Evolutionary conservation across 768 basidiomycete species (phyloP).

Genomic region (Suillus weaverae): DNA sequence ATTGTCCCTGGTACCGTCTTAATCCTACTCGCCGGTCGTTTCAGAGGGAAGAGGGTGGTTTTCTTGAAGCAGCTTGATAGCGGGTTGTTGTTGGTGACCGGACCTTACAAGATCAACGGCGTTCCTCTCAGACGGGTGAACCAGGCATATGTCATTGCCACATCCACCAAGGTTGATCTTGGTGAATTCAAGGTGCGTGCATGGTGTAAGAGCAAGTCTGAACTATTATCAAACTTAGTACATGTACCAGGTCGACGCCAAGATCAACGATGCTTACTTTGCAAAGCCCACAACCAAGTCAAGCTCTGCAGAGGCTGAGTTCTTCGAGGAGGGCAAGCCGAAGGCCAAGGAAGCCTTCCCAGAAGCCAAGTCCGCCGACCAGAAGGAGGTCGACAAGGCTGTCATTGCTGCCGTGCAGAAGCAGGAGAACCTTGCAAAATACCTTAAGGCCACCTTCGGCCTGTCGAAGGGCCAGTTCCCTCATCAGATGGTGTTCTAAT

Average conservation of each 20-base stretch:
- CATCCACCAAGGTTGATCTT: constrained; percentile 90
- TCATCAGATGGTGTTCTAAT: constrained; percentile 89
- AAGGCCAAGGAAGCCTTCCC: constrained; percentile 87
- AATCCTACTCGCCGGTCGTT: constrained; percentile 96
- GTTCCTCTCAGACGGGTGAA: constrained; percentile 97
- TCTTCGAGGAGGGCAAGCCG: constrained; percentile 92
- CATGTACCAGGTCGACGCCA: constrained; percentile 67
- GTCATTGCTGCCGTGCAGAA: constrained; percentile 86
- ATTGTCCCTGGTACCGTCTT: constrained; percentile 95
- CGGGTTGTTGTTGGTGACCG: constrained; percentile 92
- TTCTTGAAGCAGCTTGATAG: constrained; percentile 94
- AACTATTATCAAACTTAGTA: constrained; percentile 1
- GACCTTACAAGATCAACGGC: constrained; percentile 97
- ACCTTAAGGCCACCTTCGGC: constrained; percentile 90
- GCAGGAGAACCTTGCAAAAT: constrained; percentile 87
- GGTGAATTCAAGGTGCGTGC: constrained; percentile 65
- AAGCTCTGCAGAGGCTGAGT: constrained; percentile 90
- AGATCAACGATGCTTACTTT: constrained; percentile 95
- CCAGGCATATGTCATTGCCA: constrained; percentile 98
- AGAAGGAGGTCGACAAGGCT: constrained; percentile 83
- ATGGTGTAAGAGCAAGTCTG: background rate
- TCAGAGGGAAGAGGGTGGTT: constrained; percentile 97
- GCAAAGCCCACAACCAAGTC: constrained; percentile 73
- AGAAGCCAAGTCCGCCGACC: constrained; percentile 84
- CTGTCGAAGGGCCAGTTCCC: constrained; percentile 97